A percentile compares a stretch with the other conserved stretches of the same genome.
These are phyloP conservation scores for Globisporangium radiosum DNA, from an alignment of 352 stramenopile species.

Conservation along the genomic window DNA sequence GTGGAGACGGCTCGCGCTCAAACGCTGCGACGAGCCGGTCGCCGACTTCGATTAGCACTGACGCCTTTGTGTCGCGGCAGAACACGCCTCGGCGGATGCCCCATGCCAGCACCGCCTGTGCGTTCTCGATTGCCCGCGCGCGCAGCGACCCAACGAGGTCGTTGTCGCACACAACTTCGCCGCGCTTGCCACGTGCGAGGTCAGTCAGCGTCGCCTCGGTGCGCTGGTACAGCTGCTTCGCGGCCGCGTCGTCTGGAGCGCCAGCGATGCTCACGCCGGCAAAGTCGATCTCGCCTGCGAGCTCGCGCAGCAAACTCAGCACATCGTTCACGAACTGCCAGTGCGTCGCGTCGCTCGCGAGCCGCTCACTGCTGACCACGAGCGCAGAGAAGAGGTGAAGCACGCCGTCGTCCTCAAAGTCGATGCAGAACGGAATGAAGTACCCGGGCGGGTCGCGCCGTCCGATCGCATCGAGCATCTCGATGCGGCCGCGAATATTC, in stretches of 20 bases:
- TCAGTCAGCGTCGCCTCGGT: conserved; percentile 17
- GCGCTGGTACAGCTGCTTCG: conserved; percentile 18
- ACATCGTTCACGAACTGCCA: conserved; percentile 20
- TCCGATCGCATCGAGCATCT: conserved; percentile 27
- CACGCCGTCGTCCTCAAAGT: conserved; percentile 46
- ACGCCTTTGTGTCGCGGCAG: conserved; percentile 11
- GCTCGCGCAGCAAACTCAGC: conserved; percentile 26
- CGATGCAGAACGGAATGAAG: conserved; percentile 53
- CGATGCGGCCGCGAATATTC: conserved; percentile 47
- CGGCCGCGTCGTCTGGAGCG: conserved; percentile 13
- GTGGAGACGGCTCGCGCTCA: background rate
- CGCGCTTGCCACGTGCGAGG: background rate
- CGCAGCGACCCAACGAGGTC: background rate
- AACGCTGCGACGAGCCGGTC: conserved; percentile 1
- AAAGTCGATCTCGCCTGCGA: conserved; percentile 33
- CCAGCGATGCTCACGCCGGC: conserved; percentile 21
- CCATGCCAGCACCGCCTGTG: conserved; percentile 34
- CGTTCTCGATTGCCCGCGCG: conserved; percentile 20
- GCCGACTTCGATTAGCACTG: conserved; percentile 6
- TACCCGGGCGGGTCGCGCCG: conserved; percentile 40
- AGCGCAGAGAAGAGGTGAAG: conserved; percentile 27
- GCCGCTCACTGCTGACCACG: conserved; percentile 10
- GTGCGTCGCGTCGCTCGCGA: background rate
- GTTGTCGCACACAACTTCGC: background rate
- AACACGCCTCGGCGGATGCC: conserved; percentile 35